Evolutionary conservation across 148 eudicot genomes (phyloP).

Genomic region (Chenopodium berlandieri): DNA sequence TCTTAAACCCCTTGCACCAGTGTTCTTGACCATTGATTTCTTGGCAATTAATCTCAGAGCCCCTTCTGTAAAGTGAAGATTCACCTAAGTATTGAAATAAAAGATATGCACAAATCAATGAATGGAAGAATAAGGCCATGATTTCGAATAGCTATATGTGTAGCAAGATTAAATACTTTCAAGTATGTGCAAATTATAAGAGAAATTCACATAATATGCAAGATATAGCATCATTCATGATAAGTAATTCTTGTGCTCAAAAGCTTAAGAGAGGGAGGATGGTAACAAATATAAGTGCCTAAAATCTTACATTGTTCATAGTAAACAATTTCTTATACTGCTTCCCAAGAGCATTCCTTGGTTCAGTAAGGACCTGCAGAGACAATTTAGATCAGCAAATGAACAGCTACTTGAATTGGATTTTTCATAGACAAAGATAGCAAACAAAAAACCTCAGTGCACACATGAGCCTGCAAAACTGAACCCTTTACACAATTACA

Average conservation of each 20-base stretch:
- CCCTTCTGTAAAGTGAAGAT: slow-evolving; percentile 73
- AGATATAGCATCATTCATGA: slow-evolving; percentile 1
- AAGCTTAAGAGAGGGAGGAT: not conserved
- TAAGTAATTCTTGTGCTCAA: not conserved
- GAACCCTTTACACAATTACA: not conserved
- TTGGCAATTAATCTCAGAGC: slow-evolving; percentile 74
- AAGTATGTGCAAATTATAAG: not conserved
- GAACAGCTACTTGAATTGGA: not conserved
- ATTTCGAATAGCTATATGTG: not conserved
- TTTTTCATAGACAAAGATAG: not conserved
- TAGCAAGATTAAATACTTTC: not conserved
- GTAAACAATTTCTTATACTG: slow-evolving; percentile 86
- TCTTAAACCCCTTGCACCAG: slow-evolving; percentile 92
- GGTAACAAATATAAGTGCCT: not conserved
- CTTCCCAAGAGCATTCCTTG: slow-evolving; percentile 89
- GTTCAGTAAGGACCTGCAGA: slow-evolving; percentile 81
- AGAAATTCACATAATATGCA: not conserved
- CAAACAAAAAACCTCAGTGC: not conserved
- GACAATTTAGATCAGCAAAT: slow-evolving; percentile 2
- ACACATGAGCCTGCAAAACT: not conserved
- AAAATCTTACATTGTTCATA: slow-evolving; percentile 77
- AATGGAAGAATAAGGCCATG: not conserved
- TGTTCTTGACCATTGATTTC: slow-evolving; percentile 77
- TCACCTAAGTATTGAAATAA: slow-evolving; percentile 50
- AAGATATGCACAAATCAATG: slow-evolving; percentile 2